A percentile compares a stretch with the other conserved stretches of the same genome.
Evolutionary conservation across 2,329 filamentous ascomycete genomes (phyloP).

Genomic region (Trichoderma asperellum): DNA sequence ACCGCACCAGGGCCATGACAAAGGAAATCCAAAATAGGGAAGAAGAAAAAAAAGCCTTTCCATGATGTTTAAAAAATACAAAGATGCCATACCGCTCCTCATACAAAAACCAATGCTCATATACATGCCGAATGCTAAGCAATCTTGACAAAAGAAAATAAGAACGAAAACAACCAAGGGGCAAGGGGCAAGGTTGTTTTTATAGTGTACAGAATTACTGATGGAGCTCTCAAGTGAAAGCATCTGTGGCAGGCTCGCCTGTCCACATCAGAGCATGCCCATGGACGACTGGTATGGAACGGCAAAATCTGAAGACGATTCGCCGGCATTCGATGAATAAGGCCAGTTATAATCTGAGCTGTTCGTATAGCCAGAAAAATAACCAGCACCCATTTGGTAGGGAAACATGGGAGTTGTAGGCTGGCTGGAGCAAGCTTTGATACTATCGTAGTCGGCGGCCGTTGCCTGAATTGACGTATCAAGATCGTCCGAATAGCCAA

Average conservation of each 20-base stretch:
- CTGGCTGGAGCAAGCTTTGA: conserved; percentile 47
- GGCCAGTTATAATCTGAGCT: conserved; percentile 59
- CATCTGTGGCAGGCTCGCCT: not conserved
- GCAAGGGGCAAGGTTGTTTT: not conserved
- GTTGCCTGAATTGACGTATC: conserved; percentile 45
- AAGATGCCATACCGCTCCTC: conserved; percentile 6
- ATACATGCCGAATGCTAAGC: conserved; percentile 19
- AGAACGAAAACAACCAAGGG: not conserved
- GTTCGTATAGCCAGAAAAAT: conserved; percentile 44
- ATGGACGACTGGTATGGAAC: conserved; percentile 42
- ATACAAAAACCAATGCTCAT: conserved; percentile 21
- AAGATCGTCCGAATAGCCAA: conserved; percentile 53
- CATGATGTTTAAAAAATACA: not conserved
- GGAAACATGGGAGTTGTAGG: conserved; percentile 54
- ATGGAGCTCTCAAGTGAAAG: not conserved
- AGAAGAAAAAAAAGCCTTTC: not conserved
- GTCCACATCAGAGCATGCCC: conserved; percentile 39
- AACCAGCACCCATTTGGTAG: conserved; percentile 48
- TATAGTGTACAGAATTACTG: conserved; percentile 13
- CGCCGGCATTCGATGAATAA: conserved; percentile 45
- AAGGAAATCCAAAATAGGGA: not conserved
- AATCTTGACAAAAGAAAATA: conserved; percentile 7
- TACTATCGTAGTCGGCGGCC: conserved; percentile 51
- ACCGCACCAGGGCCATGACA: not conserved
- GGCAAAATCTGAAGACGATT: conserved; percentile 41